These are phyloP conservation scores for Stemphylium lycopersici DNA, from an alignment of 2,329 filamentous ascomycete genomes.

Conservation along the genomic window DNA sequence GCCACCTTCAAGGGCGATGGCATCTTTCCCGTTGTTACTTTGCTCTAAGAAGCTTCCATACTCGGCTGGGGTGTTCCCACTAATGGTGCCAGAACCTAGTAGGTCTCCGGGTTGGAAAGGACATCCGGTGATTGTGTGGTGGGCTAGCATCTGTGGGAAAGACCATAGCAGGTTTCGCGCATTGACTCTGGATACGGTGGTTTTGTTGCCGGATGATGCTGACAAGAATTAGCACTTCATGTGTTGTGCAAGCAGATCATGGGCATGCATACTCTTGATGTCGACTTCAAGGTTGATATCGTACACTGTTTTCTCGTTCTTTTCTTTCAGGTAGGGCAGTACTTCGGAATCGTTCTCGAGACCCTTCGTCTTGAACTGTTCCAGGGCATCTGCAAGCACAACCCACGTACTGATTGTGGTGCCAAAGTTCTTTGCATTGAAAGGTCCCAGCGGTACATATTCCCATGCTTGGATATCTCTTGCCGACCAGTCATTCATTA, in stretches of 20 bases:
- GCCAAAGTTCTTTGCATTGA: slow-evolving; percentile 84
- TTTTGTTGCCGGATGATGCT: slow-evolving; percentile 57
- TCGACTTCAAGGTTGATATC: slow-evolving; percentile 74
- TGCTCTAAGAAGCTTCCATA: slow-evolving; percentile 76
- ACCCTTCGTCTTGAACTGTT: slow-evolving; percentile 66
- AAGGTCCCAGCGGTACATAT: slow-evolving; percentile 80
- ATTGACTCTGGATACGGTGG: slow-evolving; percentile 66
- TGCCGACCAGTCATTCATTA: slow-evolving; percentile 89
- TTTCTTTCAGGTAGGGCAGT: slow-evolving; percentile 70
- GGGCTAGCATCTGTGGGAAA: slow-evolving; percentile 81
- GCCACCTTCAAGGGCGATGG: slow-evolving; percentile 66
- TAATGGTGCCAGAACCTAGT: slow-evolving; percentile 80
- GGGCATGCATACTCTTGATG: slow-evolving; percentile 54
- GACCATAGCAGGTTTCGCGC: slow-evolving; percentile 77
- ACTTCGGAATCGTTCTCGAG: slow-evolving; percentile 62
- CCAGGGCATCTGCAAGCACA: slow-evolving; percentile 75
- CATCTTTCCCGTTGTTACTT: slow-evolving; percentile 70
- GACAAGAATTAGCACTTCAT: slow-evolving; percentile 21
- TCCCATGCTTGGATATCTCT: slow-evolving; percentile 85
- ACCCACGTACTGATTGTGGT: slow-evolving; percentile 82
- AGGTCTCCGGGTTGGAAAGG: slow-evolving; percentile 75
- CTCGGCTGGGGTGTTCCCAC: slow-evolving; percentile 62
- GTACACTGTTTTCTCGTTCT: slow-evolving; percentile 64
- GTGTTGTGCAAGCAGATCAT: not conserved
- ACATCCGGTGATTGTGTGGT: slow-evolving; percentile 79